Percentiles rank a stretch among this genome's conserved stretches.
Conservation (phyloP, 2,329 filamentous ascomycete genomes). For the Colletotrichum orchidophilum region DNA sequence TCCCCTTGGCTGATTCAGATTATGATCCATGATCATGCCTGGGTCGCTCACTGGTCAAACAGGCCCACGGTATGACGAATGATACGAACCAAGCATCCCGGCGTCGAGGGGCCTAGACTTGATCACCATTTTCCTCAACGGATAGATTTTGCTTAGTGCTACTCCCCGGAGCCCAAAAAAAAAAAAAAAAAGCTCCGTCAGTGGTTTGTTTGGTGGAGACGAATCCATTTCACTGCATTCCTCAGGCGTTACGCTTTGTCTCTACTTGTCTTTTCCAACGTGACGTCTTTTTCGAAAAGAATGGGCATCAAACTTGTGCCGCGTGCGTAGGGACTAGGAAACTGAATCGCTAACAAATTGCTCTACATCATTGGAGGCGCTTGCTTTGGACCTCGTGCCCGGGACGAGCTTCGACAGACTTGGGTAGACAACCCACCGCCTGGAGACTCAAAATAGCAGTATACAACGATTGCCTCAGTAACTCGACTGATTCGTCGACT, state of each 20-base stretch:
- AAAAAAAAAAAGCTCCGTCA: conserved; percentile 18
- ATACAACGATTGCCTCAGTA: conserved; percentile 7
- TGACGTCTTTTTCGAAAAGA: conserved; percentile 16
- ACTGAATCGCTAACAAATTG: conserved; percentile 1
- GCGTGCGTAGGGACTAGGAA: background rate
- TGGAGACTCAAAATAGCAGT: conserved; percentile 29
- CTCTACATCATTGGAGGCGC: background rate
- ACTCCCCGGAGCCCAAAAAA: conserved; percentile 6
- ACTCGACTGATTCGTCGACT: conserved; percentile 19
- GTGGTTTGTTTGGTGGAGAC: conserved; percentile 28
- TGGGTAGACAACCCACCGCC: background rate
- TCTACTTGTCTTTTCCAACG: background rate
- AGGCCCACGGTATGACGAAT: conserved; percentile 21
- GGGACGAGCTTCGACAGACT: conserved; percentile 1
- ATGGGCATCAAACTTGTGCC: conserved; percentile 3
- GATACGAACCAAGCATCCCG: background rate
- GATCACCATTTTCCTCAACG: conserved; percentile 14
- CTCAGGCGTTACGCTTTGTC: conserved; percentile 32
- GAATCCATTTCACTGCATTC: conserved; percentile 20
- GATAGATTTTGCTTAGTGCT: conserved; percentile 12
- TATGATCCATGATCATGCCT: conserved; percentile 2
- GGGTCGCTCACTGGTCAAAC: conserved; percentile 18
- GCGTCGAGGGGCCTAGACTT: conserved; percentile 14
- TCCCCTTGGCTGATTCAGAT: background rate
- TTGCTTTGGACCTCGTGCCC: conserved; percentile 17